phyloP scores from a whole-genome alignment of 1,284 basidiomycete genomes.

The Porodaedalea pini region DNA sequence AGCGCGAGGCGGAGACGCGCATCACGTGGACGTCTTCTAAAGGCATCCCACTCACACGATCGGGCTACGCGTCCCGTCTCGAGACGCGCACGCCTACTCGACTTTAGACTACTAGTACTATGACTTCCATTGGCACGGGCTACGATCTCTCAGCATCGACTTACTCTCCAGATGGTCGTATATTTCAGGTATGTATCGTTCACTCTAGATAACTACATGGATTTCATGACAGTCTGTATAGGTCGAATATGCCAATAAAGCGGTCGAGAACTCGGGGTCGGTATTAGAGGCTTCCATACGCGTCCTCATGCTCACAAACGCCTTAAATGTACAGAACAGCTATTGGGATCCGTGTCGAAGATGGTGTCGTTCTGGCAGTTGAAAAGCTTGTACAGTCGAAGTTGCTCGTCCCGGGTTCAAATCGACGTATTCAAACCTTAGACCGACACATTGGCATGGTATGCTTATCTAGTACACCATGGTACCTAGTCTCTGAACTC shows the following conservation, averaged over 20 bases:
- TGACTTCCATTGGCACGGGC: constrained; percentile 98
- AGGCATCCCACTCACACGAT: neutral
- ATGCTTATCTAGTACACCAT: constrained; percentile 24
- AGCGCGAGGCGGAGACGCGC: constrained; percentile 15
- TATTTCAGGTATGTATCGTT: constrained; percentile 77
- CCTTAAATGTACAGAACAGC: constrained; percentile 58
- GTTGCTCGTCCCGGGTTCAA: constrained; percentile 89
- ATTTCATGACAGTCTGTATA: constrained; percentile 32
- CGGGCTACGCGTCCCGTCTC: constrained; percentile 28
- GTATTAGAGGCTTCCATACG: neutral
- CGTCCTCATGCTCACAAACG: constrained; percentile 18
- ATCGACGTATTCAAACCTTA: constrained; percentile 89
- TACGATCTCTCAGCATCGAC: constrained; percentile 99
- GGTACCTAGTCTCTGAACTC: neutral
- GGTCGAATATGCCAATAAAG: constrained; percentile 99
- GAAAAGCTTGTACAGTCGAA: constrained; percentile 99
- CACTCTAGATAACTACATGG: neutral
- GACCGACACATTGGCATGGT: constrained; percentile 94
- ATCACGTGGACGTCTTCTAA: constrained; percentile 2
- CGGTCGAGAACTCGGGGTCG: constrained; percentile 96
- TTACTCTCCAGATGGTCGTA: constrained; percentile 97
- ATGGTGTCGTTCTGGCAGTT: constrained; percentile 91
- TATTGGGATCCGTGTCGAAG: constrained; percentile 89
- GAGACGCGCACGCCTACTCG: constrained; percentile 11
- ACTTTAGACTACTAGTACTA: constrained; percentile 38